Conservation (phyloP, 257 asterid genomes). For the Henckelia pumila region DNA sequence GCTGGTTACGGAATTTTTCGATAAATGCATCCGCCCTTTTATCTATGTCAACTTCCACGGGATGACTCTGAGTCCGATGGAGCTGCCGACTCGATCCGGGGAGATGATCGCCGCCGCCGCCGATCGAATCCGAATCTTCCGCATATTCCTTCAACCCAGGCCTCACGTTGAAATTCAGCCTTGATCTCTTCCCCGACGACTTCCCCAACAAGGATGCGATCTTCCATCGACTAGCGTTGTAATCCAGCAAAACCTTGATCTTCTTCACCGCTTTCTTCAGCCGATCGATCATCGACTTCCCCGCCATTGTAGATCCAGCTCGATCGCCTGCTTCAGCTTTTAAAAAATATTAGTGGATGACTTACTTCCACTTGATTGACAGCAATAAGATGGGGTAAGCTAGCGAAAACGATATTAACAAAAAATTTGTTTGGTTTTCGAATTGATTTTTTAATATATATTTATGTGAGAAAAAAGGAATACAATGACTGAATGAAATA, state of each 20-base stretch:
- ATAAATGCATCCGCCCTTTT: background rate
- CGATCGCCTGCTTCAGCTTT: no score
- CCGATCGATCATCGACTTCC: background rate
- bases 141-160: background rate
- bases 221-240: background rate
- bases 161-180: background rate
- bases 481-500: no score
- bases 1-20: background rate
- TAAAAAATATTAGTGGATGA: no score
- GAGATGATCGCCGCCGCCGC: no score
- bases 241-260: background rate
- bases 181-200: background rate
- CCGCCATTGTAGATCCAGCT: background rate
- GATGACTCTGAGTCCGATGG: background rate
- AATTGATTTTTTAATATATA: no score
- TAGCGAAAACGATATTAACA: no score
- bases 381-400: no score
- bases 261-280: background rate
- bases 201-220: background rate
- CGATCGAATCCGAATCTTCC: background rate
- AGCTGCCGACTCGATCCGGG: background rate
- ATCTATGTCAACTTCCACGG: background rate
- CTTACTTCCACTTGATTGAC: no score
- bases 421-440: no score
- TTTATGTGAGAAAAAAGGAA: no score